Percentiles rank a stretch among this genome's conserved stretches.
These are phyloP conservation scores for Penicillium sp. DNA, from an alignment of 2,329 filamentous ascomycete genomes.

Conservation along the genomic window DNA sequence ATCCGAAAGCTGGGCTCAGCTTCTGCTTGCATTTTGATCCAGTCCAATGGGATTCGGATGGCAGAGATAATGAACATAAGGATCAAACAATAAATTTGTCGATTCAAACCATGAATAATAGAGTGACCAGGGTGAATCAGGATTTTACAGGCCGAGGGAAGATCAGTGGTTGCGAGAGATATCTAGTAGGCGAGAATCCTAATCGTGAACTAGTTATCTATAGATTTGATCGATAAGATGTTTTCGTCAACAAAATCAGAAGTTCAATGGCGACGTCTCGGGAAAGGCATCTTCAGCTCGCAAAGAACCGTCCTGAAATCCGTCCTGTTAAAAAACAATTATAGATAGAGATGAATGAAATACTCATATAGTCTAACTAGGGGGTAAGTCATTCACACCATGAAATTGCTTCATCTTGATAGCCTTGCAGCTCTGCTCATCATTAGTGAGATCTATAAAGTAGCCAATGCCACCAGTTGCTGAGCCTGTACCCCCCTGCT, in stretches of 20 bases:
- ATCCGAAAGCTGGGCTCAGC: conserved; percentile 32
- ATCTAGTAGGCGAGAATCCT: conserved; percentile 61
- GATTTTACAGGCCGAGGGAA: conserved; percentile 55
- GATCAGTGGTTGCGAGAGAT: conserved; percentile 62
- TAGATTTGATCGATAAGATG: conserved; percentile 46
- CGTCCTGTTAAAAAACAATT: too few species aligned
- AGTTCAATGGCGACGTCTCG: too few species aligned
- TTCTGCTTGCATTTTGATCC: conserved; percentile 39
- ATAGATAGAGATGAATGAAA: too few species aligned
- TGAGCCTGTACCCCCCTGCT: background rate
- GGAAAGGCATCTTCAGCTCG: too few species aligned
- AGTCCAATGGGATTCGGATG: conserved; percentile 13
- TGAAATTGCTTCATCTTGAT: background rate
- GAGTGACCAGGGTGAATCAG: conserved; percentile 40
- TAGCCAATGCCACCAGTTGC: background rate
- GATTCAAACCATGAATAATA: conserved; percentile 28
- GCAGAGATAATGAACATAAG: conserved; percentile 9
- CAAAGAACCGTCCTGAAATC: too few species aligned
- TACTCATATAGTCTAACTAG: background rate
- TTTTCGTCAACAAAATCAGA: too few species aligned
- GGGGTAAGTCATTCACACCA: too few species aligned
- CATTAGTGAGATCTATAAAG: background rate
- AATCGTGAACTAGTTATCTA: conserved; percentile 55
- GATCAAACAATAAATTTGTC: conserved; percentile 28
- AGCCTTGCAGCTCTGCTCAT: background rate